Conservation (phyloP, 2,329 filamentous ascomycete species). For the Didymella pinodella region DNA sequence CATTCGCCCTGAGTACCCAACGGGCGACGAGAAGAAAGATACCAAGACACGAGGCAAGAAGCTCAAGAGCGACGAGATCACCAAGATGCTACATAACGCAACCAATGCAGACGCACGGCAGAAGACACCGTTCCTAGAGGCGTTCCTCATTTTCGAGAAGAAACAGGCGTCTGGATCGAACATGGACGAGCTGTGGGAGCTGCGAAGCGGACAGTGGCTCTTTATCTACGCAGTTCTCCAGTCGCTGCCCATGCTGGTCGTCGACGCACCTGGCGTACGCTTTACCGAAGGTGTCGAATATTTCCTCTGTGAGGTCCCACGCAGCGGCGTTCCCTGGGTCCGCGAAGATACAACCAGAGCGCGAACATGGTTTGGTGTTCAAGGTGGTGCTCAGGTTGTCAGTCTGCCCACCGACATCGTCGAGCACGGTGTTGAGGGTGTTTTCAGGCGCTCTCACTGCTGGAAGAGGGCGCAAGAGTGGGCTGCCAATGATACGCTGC, state of each 20-base stretch:
- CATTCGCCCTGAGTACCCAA: slow-evolving; percentile 69
- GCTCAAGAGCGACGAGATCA: slow-evolving; percentile 80
- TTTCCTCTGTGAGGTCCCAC: slow-evolving; percentile 79
- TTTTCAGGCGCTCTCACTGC: slow-evolving; percentile 73
- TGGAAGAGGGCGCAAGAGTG: slow-evolving; percentile 71
- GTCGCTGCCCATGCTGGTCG: slow-evolving; percentile 77
- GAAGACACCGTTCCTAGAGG: slow-evolving; percentile 69
- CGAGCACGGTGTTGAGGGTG: slow-evolving; percentile 71
- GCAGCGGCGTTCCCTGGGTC: slow-evolving; percentile 77
- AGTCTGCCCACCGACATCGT: slow-evolving; percentile 69
- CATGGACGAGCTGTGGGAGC: slow-evolving; percentile 72
- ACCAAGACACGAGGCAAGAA: slow-evolving; percentile 73
- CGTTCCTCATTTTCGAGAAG: slow-evolving; percentile 75
- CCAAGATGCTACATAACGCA: slow-evolving; percentile 77
- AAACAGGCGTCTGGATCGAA: slow-evolving; percentile 71
- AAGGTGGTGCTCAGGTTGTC: slow-evolving; percentile 70
- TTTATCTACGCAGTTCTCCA: slow-evolving; percentile 82
- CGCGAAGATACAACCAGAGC: slow-evolving; percentile 65
- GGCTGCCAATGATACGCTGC: slow-evolving; percentile 54
- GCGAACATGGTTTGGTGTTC: slow-evolving; percentile 77
- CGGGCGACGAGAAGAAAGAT: slow-evolving; percentile 76
- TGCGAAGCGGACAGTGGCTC: slow-evolving; percentile 79
- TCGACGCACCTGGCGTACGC: slow-evolving; percentile 75
- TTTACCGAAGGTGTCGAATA: slow-evolving; percentile 79
- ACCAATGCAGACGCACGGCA: slow-evolving; percentile 78